These are phyloP conservation scores for Aspergillus jensenii DNA, from an alignment of 2,329 filamentous ascomycete species.

Conservation along the genomic window DNA sequence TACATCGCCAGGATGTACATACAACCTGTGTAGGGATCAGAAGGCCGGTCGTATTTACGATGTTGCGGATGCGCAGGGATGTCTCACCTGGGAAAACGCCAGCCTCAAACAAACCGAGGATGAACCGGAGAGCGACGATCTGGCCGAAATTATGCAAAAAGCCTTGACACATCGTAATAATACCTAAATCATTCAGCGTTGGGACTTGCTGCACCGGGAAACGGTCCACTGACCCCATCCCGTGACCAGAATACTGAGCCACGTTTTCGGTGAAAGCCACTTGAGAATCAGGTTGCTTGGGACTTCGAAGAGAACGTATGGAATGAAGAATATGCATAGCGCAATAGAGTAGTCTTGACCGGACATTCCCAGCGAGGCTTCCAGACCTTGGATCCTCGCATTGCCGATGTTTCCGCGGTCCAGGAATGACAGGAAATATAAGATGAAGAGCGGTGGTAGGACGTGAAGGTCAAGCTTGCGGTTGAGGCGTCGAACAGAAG, in stretches of 20 bases:
- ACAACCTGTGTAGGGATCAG: background rate
- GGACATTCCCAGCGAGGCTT: background rate
- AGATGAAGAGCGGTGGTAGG: background rate
- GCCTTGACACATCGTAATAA: background rate
- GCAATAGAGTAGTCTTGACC: background rate
- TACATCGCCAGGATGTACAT: background rate
- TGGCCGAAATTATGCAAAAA: conserved; percentile 9
- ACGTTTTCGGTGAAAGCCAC: background rate
- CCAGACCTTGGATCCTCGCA: background rate
- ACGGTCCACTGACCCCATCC: background rate
- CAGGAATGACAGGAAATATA: background rate
- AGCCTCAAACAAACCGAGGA: conserved; percentile 43
- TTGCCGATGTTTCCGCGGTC: conserved; percentile 1
- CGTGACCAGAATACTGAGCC: background rate
- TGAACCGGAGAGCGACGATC: conserved; percentile 37
- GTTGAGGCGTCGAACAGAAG: background rate
- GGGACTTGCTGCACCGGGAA: background rate
- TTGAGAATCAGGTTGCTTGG: background rate
- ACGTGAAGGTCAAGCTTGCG: background rate
- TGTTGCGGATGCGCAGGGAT: background rate
- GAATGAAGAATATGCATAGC: background rate
- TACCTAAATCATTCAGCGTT: background rate
- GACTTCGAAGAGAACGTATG: background rate
- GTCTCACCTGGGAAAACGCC: conserved; percentile 15
- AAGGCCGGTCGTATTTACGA: background rate